These are phyloP conservation scores for Fusarium foetens DNA, from an alignment of 2,329 filamentous ascomycete species.

Conservation along the genomic window DNA sequence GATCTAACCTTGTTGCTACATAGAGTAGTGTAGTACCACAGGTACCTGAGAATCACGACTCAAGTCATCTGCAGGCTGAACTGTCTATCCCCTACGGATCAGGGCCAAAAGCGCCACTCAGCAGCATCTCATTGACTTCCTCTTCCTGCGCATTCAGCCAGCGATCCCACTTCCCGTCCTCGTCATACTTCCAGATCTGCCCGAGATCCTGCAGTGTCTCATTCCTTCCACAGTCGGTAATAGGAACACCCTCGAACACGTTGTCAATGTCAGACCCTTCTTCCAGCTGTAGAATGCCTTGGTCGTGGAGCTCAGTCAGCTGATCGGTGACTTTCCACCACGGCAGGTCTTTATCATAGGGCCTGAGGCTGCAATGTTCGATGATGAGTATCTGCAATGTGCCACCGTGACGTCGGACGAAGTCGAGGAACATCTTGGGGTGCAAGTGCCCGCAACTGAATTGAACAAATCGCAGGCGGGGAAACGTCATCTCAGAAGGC, in stretches of 20 bases:
- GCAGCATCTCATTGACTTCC: fast-evolving
- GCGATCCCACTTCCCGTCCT: not conserved
- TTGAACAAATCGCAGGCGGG: fast-evolving
- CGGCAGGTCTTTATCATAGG: fast-evolving
- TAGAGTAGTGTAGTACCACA: too few species aligned
- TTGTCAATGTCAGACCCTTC: not conserved
- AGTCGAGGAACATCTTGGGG: not conserved
- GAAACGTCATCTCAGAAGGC: not conserved
- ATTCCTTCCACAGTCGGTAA: fast-evolving
- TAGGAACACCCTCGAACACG: fast-evolving
- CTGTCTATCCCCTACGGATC: too few species aligned
- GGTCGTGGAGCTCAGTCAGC: fast-evolving
- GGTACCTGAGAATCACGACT: too few species aligned
- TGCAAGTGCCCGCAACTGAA: not conserved
- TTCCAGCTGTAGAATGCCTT: not conserved
- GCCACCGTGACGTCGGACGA: not conserved
- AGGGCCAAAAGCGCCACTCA: too few species aligned
- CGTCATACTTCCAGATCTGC: not conserved
- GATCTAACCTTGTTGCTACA: too few species aligned
- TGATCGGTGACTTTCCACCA: fast-evolving
- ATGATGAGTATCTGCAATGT: fast-evolving
- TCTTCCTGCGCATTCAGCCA: not conserved
- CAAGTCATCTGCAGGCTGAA: too few species aligned
- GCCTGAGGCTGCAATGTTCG: not conserved
- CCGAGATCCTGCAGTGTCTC: not conserved